Base-by-base conservation (phyloP, 177 flowering plant species). In the Vitis hybrid region DNA sequence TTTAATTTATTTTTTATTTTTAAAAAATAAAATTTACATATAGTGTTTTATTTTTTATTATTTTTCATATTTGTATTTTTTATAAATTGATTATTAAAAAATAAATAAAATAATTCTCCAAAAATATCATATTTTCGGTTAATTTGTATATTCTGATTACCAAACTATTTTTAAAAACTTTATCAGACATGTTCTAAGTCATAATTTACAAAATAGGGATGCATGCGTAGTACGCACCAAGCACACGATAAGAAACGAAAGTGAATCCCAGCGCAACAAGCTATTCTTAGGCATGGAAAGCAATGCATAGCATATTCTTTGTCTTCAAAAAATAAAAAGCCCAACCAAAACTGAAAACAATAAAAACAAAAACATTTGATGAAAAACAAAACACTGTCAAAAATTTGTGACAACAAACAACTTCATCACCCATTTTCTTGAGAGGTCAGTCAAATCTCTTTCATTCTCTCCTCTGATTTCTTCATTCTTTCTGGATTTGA, bases 231-330 rank as follows among this genome's bases (percentile, higher is more conserved):
- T 58, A 15, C 64, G 60, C 69, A 66, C 62, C 48, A 18, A 7
- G 71, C 63, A 64, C 48, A 19, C 50, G 52, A 56, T 64, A 67
- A 64, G 51, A 22, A 1, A 60, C 1, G 62, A 65, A 53, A 62
- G 77, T 70, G 73, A 66, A 74, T 69, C 75, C 80, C 78, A 66
- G 57, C 78, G 66, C 73, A 69, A 70, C 77, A 77, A 74, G 76
- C 83, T 78, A 76, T 79, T 77, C 77, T 75, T 75, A 68, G 80
- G 75, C 65, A 69, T 1, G 52, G 64, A 72, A 78, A 75, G 50
- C 45, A 39, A 39, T 39, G 45, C 76, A 61, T 69, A 69, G 62
- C 69, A 63, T 76, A 77, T 75, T 72, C 69, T 51, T 72, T 76
- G 57, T 68, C 64, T 52, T 53, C 72, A 61, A 14, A 45, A n/a